These are phyloP conservation scores for Eucalyptus marginata DNA, from an alignment of 345 rosid genomes.

Conservation along the genomic window DNA sequence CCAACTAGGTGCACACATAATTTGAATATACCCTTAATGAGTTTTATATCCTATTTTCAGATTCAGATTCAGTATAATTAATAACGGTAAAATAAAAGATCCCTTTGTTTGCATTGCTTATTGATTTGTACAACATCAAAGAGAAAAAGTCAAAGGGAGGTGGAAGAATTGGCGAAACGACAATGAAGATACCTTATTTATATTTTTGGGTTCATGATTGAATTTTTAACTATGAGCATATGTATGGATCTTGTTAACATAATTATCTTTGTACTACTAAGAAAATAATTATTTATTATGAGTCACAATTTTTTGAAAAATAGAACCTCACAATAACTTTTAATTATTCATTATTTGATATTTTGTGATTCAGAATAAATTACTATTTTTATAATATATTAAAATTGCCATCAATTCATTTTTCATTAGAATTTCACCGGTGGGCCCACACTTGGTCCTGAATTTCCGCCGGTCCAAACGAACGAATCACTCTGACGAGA, in stretches of 20 bases:
- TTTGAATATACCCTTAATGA: background rate
- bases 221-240: no score
- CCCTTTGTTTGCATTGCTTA: background rate
- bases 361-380: no score
- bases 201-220: no score
- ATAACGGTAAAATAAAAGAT: background rate
- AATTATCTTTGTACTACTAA: no score
- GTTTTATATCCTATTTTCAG: background rate
- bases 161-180: no score
- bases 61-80: background rate
- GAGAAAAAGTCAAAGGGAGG: background rate
- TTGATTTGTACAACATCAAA: background rate
- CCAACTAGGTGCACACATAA: background rate
- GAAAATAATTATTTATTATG: no score
- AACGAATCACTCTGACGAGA: background rate
- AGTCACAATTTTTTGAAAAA: no score
- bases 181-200: rapidly evolving
- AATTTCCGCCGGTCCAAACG: background rate
- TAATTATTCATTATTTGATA: no score
- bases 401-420: no score
- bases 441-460: background rate
- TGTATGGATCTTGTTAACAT: no score
- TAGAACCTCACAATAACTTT: no score
- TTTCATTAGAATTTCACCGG: background rate
- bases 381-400: no score